Evolutionary conservation across 192 early-diverging fungal species (phyloP).

Genomic region (Coemansia javaensis): DNA sequence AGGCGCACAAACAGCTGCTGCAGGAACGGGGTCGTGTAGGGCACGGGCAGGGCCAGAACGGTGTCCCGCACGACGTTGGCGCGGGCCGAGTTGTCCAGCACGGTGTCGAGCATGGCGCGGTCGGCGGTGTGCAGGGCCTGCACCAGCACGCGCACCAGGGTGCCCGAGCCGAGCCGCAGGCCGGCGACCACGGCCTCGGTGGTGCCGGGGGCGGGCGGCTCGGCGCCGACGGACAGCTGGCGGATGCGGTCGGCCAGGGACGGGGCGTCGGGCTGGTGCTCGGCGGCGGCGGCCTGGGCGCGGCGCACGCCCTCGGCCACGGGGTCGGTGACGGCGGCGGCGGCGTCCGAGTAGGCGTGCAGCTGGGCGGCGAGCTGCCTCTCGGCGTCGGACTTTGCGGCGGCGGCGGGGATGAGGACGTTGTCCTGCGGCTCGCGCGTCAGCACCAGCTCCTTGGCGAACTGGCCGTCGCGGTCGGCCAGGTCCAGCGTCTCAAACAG

Average conservation of each 20-base stretch:
- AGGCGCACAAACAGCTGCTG: conserved; percentile 48
- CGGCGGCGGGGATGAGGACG: conserved; percentile 1
- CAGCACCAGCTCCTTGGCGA: conserved; percentile 12
- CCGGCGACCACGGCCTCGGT: neutral
- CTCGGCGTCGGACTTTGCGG: conserved; percentile 7
- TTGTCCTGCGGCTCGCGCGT: conserved; percentile 19
- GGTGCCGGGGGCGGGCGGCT: neutral
- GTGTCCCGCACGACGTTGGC: conserved; percentile 42
- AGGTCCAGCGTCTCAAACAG: conserved; percentile 39
- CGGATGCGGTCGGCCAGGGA: conserved; percentile 40
- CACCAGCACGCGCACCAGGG: conserved; percentile 46
- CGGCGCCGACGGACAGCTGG: conserved; percentile 22
- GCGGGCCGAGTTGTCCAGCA: conserved; percentile 30
- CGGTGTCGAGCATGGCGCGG: conserved; percentile 24
- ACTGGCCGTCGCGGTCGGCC: conserved; percentile 23
- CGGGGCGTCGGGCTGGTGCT: conserved; percentile 13
- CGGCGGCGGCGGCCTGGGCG: conserved; percentile 11
- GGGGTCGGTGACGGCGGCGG: conserved; percentile 8
- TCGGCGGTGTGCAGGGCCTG: conserved; percentile 44
- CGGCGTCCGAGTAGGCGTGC: conserved; percentile 20
- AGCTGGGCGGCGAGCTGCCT: conserved; percentile 14
- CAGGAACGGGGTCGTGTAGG: conserved; percentile 35
- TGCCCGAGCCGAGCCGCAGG: conserved; percentile 13
- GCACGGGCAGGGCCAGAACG: conserved; percentile 18
- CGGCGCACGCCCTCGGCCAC: conserved; percentile 8